Conservation (phyloP, 768 basidiomycete genomes). For the Paxillus ammoniavirescens region DNA sequence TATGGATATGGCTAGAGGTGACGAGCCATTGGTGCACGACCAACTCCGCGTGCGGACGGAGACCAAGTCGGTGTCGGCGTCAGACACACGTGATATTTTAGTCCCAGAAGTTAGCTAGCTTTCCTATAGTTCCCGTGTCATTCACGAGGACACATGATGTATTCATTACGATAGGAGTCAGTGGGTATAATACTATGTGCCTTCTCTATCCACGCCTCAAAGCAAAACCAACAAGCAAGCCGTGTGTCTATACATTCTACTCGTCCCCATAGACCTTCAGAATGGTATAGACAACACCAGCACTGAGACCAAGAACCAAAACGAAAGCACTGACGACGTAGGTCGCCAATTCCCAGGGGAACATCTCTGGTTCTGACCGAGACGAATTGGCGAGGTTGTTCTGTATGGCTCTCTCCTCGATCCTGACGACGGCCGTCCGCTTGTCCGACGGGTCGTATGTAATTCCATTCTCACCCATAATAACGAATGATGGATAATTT, state of each 20-base stretch:
- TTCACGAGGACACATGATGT: not conserved
- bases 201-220: not conserved
- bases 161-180: not conserved
- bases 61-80: no score
- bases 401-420: conserved; percentile 42
- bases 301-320: conserved; percentile 26
- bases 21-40: no score
- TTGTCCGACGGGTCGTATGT: conserved; percentile 52
- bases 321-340: conserved; percentile 29
- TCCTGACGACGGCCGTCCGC: conserved; percentile 49
- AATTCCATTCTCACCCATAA: conserved; percentile 19
- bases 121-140: no score
- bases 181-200: not conserved
- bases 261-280: conserved; percentile 21
- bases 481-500: conserved; percentile 89
- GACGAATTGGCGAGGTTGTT: conserved; percentile 15
- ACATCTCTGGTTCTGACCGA: not conserved
- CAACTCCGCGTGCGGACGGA: no score
- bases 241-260: conserved; percentile 1
- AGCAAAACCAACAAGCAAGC: no score
- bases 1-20: no score
- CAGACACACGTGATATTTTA: no score
- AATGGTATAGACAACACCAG: conserved; percentile 19
- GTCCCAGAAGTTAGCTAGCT: no score
- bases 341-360: conserved; percentile 33